Base-by-base conservation (phyloP, 2,329 filamentous ascomycete genomes). In the Penicillium vulpinum region DNA sequence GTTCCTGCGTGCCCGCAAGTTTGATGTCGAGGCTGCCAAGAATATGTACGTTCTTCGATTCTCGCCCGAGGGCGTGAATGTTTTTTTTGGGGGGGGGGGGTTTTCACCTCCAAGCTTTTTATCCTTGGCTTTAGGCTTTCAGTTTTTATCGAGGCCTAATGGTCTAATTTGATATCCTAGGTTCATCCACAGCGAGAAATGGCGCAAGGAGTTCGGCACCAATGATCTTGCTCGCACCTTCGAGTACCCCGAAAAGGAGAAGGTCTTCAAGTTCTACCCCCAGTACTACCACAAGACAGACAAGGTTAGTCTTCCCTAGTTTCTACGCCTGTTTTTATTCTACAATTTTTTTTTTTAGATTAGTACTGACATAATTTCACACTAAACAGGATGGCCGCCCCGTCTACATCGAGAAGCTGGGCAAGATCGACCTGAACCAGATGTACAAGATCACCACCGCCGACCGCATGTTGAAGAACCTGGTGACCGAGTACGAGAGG, bases 401-500 rank as follows among this genome's bases (percentile, higher is more conserved):
- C 51, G 86, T 97, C 64, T 99, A 99, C 82, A 96, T 97, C 71
- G 94, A 99, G 79, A 89, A 94, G 74, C 84, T 97, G 56, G 94
- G 94, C 75, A 92, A 92, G 68, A 94, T 97, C 76, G 90, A 99
- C 78, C 82, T 99, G 65, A 86, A 78, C 53, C 88, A 88, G 73
- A 92, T 97, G 86, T 89, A 91, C 81, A 93, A 94, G 78, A 94
- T 97, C 80, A 97, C 92, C 61, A 90, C 89, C 45, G 83, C 85
- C 70, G 91, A 97, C 63, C 91, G 93, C 77, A 97, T 99, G 93
- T 81, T 97, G 60, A 87, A 90, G 77, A 97, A 97, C 82, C 87
- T 99, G 41, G 93, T 96, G 47, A 89, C 92, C 75, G 94, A 99
- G 81, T 99, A 99, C 81, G 94, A 99, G 82, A 96, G 93, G 77